phyloP scores from a whole-genome alignment of 2,329 filamentous ascomycete species.

The Herpomyces periplanetae region DNA sequence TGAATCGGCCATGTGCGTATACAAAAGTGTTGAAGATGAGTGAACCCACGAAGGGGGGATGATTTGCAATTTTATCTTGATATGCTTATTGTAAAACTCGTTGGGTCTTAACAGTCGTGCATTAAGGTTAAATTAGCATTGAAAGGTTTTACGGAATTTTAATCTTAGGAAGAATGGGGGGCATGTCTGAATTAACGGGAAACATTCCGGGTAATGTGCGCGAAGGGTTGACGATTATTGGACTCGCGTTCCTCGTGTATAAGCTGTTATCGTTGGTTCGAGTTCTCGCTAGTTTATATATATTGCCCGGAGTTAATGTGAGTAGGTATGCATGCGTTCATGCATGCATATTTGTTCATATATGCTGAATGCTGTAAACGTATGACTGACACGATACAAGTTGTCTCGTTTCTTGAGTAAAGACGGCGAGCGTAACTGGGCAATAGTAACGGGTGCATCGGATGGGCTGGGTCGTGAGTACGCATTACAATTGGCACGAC shows the following conservation, averaged over 20 bases:
- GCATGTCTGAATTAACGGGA: too few relatives aligned
- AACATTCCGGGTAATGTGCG: too few relatives aligned
- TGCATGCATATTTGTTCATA: slow-evolving; percentile 1
- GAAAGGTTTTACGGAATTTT: too few relatives aligned
- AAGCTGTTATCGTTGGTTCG: slow-evolving; percentile 11
- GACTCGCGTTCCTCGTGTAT: slow-evolving; percentile 7
- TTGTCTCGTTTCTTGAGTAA: background rate
- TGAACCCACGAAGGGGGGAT: too few relatives aligned
- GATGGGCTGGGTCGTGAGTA: slow-evolving; percentile 94
- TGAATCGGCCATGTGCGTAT: too few relatives aligned
- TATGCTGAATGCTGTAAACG: background rate
- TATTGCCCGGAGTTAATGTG: slow-evolving; percentile 12
- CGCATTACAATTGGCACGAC: slow-evolving; percentile 47
- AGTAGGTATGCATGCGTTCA: slow-evolving; percentile 3
- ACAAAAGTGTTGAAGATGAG: too few relatives aligned
- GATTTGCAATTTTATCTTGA: too few relatives aligned
- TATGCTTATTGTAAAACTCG: too few relatives aligned
- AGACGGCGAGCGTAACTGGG: slow-evolving; percentile 41
- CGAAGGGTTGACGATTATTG: slow-evolving; percentile 7
- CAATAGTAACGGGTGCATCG: slow-evolving; percentile 66
- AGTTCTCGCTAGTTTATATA: slow-evolving; percentile 11
- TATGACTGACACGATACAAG: slow-evolving; percentile 2
- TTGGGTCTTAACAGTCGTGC: too few relatives aligned
- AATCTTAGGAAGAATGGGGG: too few relatives aligned
- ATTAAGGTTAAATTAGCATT: too few relatives aligned